Percentiles rank a stretch among this genome's conserved stretches.
Conservation (phyloP, 768 basidiomycete genomes). For the Hygrophoropsis aurantiaca region DNA sequence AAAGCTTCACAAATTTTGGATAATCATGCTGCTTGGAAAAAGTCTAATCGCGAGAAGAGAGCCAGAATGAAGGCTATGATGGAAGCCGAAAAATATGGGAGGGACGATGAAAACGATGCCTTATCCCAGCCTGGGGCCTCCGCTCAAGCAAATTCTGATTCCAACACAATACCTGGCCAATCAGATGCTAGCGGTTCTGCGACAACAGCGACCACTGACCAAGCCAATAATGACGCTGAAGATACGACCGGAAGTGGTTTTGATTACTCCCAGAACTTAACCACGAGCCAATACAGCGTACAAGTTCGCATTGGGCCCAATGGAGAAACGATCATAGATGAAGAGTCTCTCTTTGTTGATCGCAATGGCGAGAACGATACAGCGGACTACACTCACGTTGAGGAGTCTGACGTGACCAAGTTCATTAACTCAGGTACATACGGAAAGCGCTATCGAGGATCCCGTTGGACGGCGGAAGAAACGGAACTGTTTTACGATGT, state of each 20-base stretch:
- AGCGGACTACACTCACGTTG: constrained; percentile 71
- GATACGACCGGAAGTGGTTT: constrained; percentile 62
- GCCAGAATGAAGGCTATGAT: constrained; percentile 58
- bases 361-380: constrained; percentile 68
- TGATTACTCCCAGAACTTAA: constrained; percentile 64
- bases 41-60: constrained; percentile 64
- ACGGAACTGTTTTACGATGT: constrained; percentile 88
- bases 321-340: constrained; percentile 85
- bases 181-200: constrained; percentile 12
- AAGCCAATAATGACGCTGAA: constrained; percentile 15
- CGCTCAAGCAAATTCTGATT: constrained; percentile 5
- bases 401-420: constrained; percentile 80
- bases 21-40: constrained; percentile 74
- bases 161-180: constrained; percentile 8
- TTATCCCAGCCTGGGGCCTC: constrained; percentile 20
- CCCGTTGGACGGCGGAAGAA: constrained; percentile 87
- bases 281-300: constrained; percentile 74
- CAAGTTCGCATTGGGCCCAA: constrained; percentile 87
- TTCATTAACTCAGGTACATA: constrained; percentile 86
- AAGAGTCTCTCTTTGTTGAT: constrained; percentile 80
- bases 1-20: constrained; percentile 71
- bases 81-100: constrained; percentile 78
- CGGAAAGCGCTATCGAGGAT: constrained; percentile 76
- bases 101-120: constrained; percentile 47
- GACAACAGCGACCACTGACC: neutral